A percentile compares a stretch with the other conserved stretches of the same genome.
These are phyloP conservation scores for Trichoderma asperelloides DNA, from an alignment of 495 filamentous ascomycete species.

Conservation along the genomic window DNA sequence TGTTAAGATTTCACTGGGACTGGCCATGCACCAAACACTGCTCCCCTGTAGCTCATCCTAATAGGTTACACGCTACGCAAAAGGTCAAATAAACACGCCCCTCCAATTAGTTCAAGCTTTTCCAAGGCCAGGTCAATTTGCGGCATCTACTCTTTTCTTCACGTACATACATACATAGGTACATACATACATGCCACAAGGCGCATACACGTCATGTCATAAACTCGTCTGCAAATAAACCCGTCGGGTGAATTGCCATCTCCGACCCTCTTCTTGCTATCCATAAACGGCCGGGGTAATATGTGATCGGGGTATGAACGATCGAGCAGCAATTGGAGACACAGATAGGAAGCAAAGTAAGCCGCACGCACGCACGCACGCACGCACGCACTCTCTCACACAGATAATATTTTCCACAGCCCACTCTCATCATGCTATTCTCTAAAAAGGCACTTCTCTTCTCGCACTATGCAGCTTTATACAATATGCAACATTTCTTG, in stretches of 20 bases:
- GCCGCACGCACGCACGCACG: background rate
- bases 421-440: background rate
- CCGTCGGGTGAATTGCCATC: background rate
- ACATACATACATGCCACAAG: background rate
- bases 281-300: background rate
- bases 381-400: background rate
- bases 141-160: background rate
- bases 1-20: background rate
- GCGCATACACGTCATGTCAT: background rate
- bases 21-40: too few relatives aligned
- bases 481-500: background rate
- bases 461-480: background rate
- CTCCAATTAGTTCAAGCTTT: background rate
- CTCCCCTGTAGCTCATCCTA: too few relatives aligned
- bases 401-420: background rate
- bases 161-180: background rate
- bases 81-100: background rate
- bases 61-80: background rate
- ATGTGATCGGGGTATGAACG: background rate
- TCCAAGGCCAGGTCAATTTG: background rate
- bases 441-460: background rate
- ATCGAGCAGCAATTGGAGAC: background rate
- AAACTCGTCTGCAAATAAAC: background rate
- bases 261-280: background rate
- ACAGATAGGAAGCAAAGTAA: background rate